phyloP scores from a whole-genome alignment of 139 green algal genomes.

The Closterium sp. region DNA sequence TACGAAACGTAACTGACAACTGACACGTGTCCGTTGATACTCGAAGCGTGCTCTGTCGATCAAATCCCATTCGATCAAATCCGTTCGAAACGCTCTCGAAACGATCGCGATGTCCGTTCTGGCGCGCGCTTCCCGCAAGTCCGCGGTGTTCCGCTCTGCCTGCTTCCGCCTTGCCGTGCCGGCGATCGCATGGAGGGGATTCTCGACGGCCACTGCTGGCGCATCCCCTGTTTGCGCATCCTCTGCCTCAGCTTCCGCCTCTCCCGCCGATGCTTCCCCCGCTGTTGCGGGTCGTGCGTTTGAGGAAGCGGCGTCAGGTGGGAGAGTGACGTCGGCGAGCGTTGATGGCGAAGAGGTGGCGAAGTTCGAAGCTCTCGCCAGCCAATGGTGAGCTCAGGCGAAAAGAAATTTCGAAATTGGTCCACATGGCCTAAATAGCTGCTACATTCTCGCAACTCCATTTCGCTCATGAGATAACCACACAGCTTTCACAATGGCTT shows the following conservation, averaged over 20 bases:
- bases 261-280: neutral
- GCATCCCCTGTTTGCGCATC: too few relatives aligned
- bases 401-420: neutral
- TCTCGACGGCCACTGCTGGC: neutral
- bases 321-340: neutral
- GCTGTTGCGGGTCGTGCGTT: neutral
- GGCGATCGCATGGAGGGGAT: neutral
- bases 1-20: too few relatives aligned
- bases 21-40: too few relatives aligned
- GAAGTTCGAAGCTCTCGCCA: neutral
- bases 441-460: neutral
- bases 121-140: neutral
- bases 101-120: neutral
- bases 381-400: neutral
- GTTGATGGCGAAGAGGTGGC: neutral
- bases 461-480: too few relatives aligned
- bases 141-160: neutral
- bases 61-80: too few relatives aligned
- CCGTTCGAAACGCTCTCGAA: too few relatives aligned
- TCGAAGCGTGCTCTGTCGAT: too few relatives aligned
- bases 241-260: neutral
- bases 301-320: neutral
- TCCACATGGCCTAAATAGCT: neutral
- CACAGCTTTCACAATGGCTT: neutral
- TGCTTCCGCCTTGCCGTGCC: neutral